These are phyloP conservation scores for Terfezia boudieri DNA, from an alignment of 495 filamentous ascomycete genomes.

Conservation along the genomic window DNA sequence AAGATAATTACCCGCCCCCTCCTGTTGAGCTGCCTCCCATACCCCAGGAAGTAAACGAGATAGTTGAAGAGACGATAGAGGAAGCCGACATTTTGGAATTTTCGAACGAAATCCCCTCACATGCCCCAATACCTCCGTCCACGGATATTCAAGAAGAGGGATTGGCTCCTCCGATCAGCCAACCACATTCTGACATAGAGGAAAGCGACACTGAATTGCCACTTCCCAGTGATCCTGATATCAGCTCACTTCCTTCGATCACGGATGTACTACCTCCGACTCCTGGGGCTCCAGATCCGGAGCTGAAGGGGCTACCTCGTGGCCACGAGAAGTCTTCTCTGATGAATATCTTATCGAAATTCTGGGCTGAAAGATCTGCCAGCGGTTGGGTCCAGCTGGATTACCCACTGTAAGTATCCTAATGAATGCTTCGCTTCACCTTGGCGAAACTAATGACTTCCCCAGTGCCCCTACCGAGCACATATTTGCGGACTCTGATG, in stretches of 20 bases:
- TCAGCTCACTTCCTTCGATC: constrained; percentile 6
- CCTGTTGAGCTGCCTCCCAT: constrained; percentile 1
- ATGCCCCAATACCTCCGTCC: constrained; percentile 9
- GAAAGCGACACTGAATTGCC: constrained; percentile 16
- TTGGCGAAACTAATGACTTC: neutral
- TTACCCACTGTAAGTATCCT: constrained; percentile 41
- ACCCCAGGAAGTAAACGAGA: constrained; percentile 4
- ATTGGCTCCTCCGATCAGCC: constrained; percentile 3
- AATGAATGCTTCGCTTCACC: neutral
- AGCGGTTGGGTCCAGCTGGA: constrained; percentile 90
- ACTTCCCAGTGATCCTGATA: constrained; percentile 13
- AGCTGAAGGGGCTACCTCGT: constrained; percentile 40
- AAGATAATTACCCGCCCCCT: constrained; percentile 22
- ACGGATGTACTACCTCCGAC: constrained; percentile 11
- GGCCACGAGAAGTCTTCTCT: constrained; percentile 79
- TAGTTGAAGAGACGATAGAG: no score
- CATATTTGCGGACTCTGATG: constrained; percentile 91
- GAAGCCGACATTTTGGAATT: no score
- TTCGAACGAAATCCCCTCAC: no score
- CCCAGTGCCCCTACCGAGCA: constrained; percentile 51
- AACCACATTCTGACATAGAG: constrained; percentile 15
- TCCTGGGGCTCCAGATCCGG: constrained; percentile 7
- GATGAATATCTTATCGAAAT: constrained; percentile 84
- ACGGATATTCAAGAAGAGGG: constrained; percentile 4
- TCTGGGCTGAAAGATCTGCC: constrained; percentile 94